Evolutionary conservation across 2,329 filamentous ascomycete species (phyloP).

Genomic region (Cordyceps farinosa): DNA sequence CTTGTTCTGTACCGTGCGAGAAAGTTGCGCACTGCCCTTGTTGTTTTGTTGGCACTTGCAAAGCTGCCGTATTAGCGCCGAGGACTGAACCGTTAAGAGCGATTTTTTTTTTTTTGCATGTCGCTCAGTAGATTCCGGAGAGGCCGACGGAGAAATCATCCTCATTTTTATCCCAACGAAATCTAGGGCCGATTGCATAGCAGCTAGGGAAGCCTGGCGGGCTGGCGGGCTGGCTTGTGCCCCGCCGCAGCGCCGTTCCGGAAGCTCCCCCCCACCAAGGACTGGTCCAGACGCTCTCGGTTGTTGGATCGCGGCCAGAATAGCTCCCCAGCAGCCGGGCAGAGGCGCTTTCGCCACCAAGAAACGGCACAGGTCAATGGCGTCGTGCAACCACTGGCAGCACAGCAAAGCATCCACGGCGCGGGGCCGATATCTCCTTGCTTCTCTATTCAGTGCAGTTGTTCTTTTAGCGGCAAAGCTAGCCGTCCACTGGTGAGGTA

Average conservation of each 20-base stretch:
- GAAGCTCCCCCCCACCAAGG: not conserved
- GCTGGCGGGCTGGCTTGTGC: not conserved
- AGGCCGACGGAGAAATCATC: not conserved
- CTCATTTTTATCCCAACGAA: not conserved
- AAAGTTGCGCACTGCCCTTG: too few species aligned
- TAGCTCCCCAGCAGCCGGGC: not conserved
- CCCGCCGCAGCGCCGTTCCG: not conserved
- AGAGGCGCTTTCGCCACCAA: not conserved
- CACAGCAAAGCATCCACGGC: not conserved
- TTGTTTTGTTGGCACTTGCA: not conserved
- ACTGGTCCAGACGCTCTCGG: constrained; percentile 1
- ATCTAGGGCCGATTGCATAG: constrained; percentile 12
- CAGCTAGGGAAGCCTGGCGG: not conserved
- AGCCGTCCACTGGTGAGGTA: not conserved
- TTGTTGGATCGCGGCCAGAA: not conserved
- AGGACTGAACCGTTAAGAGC: not conserved
- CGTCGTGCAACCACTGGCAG: not conserved
- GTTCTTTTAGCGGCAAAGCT: not conserved
- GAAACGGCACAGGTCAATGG: not conserved
- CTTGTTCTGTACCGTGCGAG: too few species aligned
- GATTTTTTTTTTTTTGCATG: not conserved
- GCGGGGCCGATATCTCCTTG: not conserved
- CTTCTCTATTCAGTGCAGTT: not conserved
- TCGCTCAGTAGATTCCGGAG: not conserved
- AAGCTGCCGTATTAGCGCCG: not conserved